Evolutionary conservation across 2,329 filamentous ascomycete genomes (phyloP).

Genomic region (Fusarium sp.): DNA sequence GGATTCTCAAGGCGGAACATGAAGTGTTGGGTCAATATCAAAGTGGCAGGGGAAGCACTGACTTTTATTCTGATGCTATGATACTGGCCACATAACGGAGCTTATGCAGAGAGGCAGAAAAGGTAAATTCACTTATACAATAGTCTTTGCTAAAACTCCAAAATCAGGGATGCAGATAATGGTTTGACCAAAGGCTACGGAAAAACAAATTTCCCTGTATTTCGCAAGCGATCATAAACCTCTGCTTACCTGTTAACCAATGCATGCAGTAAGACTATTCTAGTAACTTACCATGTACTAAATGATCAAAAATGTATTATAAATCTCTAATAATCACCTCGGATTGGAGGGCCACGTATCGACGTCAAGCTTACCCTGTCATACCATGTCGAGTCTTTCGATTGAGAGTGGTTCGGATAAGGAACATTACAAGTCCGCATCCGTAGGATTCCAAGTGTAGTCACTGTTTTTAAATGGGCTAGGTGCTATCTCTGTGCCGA

Average conservation of each 20-base stretch:
- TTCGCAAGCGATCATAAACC: accelerated
- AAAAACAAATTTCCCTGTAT: not conserved
- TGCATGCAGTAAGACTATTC: not conserved
- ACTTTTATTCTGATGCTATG: accelerated
- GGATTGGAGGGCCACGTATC: accelerated
- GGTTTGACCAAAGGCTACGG: not conserved
- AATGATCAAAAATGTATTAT: not conserved
- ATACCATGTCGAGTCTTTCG: accelerated
- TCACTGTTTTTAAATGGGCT: accelerated
- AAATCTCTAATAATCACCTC: accelerated
- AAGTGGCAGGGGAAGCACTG: not conserved
- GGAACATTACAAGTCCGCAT: not conserved
- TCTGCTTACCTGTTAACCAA: not conserved
- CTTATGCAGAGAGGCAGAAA: accelerated
- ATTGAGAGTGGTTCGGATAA: not conserved
- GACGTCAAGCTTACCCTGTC: not conserved
- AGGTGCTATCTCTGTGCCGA: not conserved
- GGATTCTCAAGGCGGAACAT: too few species aligned
- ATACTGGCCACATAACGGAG: accelerated
- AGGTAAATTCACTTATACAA: not conserved
- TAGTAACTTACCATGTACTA: accelerated
- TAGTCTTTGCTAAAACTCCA: not conserved
- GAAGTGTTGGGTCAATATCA: accelerated
- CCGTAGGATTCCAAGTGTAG: accelerated
- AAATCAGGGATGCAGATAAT: not conserved